A percentile compares a stretch with the other conserved stretches of the same genome.
These are phyloP conservation scores for Chlorella sorokiniana DNA, from an alignment of 139 green algal genomes.

Conservation along the genomic window DNA sequence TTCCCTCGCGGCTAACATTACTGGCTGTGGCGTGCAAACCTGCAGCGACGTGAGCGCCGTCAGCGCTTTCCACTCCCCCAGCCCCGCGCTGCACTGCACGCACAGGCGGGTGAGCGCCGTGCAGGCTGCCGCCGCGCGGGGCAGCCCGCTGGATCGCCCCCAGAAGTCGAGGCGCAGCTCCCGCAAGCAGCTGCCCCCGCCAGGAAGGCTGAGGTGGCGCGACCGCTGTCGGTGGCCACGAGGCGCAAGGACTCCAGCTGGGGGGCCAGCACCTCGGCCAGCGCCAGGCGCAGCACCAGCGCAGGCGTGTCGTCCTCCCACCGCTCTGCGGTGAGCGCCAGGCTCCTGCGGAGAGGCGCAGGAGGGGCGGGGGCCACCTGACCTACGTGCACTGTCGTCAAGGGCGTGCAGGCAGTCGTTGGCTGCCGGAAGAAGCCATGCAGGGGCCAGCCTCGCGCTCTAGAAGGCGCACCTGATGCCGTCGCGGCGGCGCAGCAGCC, in stretches of 20 bases:
- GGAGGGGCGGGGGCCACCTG: background rate
- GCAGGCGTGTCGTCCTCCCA: slow-evolving; percentile 26
- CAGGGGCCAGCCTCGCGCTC: no score
- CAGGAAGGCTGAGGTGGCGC: slow-evolving; percentile 5
- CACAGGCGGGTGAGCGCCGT: slow-evolving; percentile 13
- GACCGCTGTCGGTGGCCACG: slow-evolving; percentile 16
- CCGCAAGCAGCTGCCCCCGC: background rate
- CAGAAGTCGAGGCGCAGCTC: slow-evolving; percentile 2
- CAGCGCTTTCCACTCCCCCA: slow-evolving; percentile 4
- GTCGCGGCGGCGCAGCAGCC: slow-evolving; percentile 16
- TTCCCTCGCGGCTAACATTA: background rate
- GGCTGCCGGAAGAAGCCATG: background rate
- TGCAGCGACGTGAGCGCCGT: background rate
- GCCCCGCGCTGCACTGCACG: slow-evolving; percentile 15
- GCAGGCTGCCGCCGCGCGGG: background rate
- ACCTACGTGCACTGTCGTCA: background rate
- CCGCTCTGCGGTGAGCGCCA: slow-evolving; percentile 19
- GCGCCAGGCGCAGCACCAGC: background rate
- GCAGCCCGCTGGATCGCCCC: slow-evolving; percentile 2
- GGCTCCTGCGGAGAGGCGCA: background rate
- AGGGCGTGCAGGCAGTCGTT: no score
- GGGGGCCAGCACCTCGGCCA: slow-evolving; percentile 10
- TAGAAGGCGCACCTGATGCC: background rate
- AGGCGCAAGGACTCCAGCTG: slow-evolving; percentile 5
- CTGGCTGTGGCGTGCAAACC: background rate